Percentiles rank a stretch among this genome's conserved stretches.
Evolutionary conservation across 768 basidiomycete species (phyloP).

Genomic region (Naganishia randhawae): DNA sequence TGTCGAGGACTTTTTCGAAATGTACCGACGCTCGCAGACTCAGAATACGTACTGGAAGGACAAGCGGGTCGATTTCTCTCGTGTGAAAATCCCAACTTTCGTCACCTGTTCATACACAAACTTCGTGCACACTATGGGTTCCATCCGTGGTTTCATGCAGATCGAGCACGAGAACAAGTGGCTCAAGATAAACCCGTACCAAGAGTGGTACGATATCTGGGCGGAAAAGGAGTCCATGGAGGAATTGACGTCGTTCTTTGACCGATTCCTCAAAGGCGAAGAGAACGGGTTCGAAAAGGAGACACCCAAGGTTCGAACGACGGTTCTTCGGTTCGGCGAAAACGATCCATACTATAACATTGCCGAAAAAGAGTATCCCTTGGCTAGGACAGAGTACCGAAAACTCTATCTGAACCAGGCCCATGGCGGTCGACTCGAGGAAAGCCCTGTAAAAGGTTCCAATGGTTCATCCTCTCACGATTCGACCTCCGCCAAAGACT

Average conservation of each 20-base stretch:
- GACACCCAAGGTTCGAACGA: constrained; percentile 32
- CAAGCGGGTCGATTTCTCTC: constrained; percentile 29
- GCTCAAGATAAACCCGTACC: neutral
- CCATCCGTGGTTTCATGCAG: constrained; percentile 29
- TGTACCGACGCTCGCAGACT: constrained; percentile 23
- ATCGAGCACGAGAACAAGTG: constrained; percentile 22
- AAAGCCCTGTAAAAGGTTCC: neutral
- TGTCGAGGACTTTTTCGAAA: constrained; percentile 30
- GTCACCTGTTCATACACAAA: constrained; percentile 29
- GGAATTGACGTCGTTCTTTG: constrained; percentile 32
- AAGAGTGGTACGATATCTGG: constrained; percentile 37
- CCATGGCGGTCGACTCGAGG: constrained; percentile 22
- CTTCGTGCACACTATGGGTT: constrained; percentile 32
- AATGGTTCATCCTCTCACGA: neutral
- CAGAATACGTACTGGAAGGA: constrained; percentile 30
- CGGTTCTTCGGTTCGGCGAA: constrained; percentile 29
- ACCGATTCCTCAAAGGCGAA: constrained; percentile 30
- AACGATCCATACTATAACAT: constrained; percentile 28
- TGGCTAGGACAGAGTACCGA: constrained; percentile 31
- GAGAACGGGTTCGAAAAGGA: constrained; percentile 32
- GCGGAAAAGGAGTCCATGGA: constrained; percentile 6
- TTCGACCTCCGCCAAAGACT: constrained; percentile 16
- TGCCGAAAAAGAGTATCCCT: constrained; percentile 21
- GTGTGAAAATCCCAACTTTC: constrained; percentile 31
- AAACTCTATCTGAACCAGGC: constrained; percentile 24